These are phyloP conservation scores for Globisporangium nunn DNA, from an alignment of 352 stramenopile genomes.

Conservation along the genomic window DNA sequence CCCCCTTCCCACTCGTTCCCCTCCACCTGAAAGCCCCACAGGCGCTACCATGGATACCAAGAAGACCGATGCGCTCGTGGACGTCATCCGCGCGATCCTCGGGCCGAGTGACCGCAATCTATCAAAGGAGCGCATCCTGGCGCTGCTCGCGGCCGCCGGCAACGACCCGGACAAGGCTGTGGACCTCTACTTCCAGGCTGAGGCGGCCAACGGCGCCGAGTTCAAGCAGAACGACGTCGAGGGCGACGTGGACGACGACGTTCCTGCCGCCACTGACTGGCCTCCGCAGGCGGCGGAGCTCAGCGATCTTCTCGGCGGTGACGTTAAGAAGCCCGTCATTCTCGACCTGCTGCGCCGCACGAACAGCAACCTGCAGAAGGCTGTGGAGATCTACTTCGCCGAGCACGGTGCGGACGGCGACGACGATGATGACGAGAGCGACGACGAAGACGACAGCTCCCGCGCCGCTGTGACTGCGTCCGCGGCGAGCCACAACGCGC, in stretches of 20 bases:
- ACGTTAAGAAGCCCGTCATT: conserved; percentile 52
- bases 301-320: conserved; percentile 63
- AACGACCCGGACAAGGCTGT: conserved; percentile 83
- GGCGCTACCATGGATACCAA: conserved; percentile 31
- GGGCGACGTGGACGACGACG: conserved; percentile 31
- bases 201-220: conserved; percentile 29
- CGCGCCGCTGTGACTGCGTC: conserved; percentile 8
- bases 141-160: conserved; percentile 43
- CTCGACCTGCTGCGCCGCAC: conserved; percentile 48
- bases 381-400: conserved; percentile 74
- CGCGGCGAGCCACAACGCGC: conserved; percentile 17
- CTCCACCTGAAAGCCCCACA: neutral
- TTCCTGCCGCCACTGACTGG: conserved; percentile 21
- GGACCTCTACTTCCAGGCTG: conserved; percentile 70
- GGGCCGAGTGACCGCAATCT: conserved; percentile 40
- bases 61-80: conserved; percentile 59
- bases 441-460: conserved; percentile 24
- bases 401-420: conserved; percentile 43
- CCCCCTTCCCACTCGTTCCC: neutral
- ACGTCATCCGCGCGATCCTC: conserved; percentile 75
- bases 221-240: conserved; percentile 50
- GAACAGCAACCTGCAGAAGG: conserved; percentile 67
- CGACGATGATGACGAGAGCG: conserved; percentile 42
- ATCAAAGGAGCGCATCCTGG: conserved; percentile 58
- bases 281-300: conserved; percentile 43